Percentiles rank a stretch among this genome's conserved stretches.
Conservation (phyloP, 2,329 filamentous ascomycete species). For the Aaosphaeria arxii region DNA sequence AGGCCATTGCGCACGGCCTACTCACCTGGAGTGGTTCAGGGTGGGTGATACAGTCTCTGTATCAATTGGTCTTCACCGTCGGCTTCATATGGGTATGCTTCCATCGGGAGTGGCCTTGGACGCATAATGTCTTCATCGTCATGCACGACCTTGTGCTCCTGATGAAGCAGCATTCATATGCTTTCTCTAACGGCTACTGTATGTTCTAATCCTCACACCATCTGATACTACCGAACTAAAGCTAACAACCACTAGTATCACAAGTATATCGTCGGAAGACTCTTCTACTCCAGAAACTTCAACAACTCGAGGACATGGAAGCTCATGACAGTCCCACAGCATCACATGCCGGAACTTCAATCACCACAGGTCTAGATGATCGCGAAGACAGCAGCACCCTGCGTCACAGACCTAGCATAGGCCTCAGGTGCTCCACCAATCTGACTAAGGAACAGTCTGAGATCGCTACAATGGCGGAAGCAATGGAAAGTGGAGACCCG, state of each 20-base stretch:
- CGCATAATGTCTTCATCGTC: constrained; percentile 74
- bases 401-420: constrained; percentile 32
- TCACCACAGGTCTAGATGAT: constrained; percentile 9
- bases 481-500: constrained; percentile 59
- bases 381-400: constrained; percentile 3
- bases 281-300: constrained; percentile 49
- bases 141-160: constrained; percentile 72
- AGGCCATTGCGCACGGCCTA: constrained; percentile 55
- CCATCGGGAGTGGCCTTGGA: constrained; percentile 77
- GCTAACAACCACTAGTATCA: constrained; percentile 43
- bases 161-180: constrained; percentile 82
- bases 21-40: constrained; percentile 66
- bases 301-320: constrained; percentile 56
- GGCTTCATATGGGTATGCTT: constrained; percentile 64
- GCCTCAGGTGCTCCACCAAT: constrained; percentile 42
- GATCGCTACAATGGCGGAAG: constrained; percentile 59
- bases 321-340: constrained; percentile 34
- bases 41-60: constrained; percentile 73
- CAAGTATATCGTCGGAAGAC: constrained; percentile 52
- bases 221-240: neutral
- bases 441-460: constrained; percentile 50
- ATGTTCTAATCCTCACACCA: constrained; percentile 12
- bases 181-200: constrained; percentile 73
- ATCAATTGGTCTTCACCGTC: constrained; percentile 65
- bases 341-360: neutral